phyloP scores from a whole-genome alignment of 2,329 filamentous ascomycete genomes.

The Periconia digitata region DNA sequence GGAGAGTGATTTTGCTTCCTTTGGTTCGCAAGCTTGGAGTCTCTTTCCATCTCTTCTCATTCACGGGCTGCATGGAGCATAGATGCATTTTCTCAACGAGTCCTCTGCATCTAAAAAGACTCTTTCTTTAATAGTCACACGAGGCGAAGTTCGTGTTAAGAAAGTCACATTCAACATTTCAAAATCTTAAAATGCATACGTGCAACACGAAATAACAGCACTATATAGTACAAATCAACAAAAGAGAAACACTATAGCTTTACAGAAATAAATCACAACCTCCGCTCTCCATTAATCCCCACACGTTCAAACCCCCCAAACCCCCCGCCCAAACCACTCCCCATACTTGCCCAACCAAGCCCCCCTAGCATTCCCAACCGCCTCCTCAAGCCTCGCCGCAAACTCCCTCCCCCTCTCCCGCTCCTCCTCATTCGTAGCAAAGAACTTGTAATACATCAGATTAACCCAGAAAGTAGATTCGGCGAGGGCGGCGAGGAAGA shows the following conservation, averaged over 20 bases:
- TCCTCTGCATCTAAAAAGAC: too few species aligned
- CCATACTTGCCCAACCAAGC: slow-evolving; percentile 24
- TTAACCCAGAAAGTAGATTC: slow-evolving; percentile 34
- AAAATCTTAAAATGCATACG: too few species aligned
- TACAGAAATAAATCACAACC: neutral
- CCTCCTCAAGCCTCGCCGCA: slow-evolving; percentile 6
- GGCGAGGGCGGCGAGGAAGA: slow-evolving; percentile 21
- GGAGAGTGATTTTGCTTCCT: slow-evolving; percentile 42
- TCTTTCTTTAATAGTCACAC: too few species aligned
- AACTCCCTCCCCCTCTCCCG: slow-evolving; percentile 17
- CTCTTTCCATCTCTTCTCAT: neutral
- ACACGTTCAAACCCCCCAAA: slow-evolving; percentile 27
- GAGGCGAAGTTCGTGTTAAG: too few species aligned
- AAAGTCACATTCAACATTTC: too few species aligned
- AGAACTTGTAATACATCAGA: slow-evolving; percentile 28
- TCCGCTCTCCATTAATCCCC: neutral
- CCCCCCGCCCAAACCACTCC: slow-evolving; percentile 16
- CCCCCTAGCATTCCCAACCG: slow-evolving; percentile 11
- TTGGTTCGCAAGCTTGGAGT: neutral
- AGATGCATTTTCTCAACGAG: neutral
- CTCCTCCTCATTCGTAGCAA: slow-evolving; percentile 16
- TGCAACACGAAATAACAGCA: too few species aligned
- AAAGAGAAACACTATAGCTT: neutral
- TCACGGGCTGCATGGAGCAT: neutral
- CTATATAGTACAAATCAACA: too few species aligned